Evolutionary conservation across 73 alveolate genomes (phyloP).

Genomic region (Paramecium biaurelia): DNA sequence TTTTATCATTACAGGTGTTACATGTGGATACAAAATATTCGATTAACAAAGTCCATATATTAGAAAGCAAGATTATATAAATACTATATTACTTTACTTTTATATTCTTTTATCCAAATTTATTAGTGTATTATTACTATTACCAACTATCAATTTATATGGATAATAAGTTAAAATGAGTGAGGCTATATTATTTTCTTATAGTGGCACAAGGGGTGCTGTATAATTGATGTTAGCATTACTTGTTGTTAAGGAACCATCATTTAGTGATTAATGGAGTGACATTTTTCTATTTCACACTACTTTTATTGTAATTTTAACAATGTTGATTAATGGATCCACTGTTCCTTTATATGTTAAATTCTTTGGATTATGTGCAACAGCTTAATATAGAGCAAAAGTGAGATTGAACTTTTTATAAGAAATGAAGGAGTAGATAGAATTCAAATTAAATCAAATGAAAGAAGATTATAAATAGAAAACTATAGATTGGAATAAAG

Average conservation of each 20-base stretch:
- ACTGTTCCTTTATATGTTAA: not conserved
- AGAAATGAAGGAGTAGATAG: conserved; percentile 62
- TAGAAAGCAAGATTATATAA: not conserved
- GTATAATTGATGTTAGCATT: conserved; percentile 66
- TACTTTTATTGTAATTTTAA: conserved; percentile 70
- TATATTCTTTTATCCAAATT: not conserved
- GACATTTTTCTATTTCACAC: conserved; percentile 72
- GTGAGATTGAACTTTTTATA: conserved; percentile 56
- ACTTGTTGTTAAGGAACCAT: conserved; percentile 66
- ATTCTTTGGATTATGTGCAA: conserved; percentile 42
- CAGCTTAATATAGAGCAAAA: conserved; percentile 54
- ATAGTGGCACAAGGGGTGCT: conserved; percentile 81
- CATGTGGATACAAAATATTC: conserved; percentile 26
- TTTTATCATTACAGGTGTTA: conserved; percentile 70
- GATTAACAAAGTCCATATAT: conserved; percentile 30
- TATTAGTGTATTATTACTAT: not conserved
- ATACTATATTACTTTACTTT: not conserved
- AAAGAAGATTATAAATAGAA: not conserved
- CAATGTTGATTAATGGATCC: conserved; percentile 70
- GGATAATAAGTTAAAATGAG: conserved; percentile 65
- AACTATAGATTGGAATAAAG: conserved; percentile 23
- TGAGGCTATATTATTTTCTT: conserved; percentile 65
- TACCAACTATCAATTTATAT: not conserved
- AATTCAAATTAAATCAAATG: conserved; percentile 13
- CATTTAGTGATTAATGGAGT: conserved; percentile 55